Conservation (phyloP, 164 flowering plant species). For the Vitis rotundifolia region DNA sequence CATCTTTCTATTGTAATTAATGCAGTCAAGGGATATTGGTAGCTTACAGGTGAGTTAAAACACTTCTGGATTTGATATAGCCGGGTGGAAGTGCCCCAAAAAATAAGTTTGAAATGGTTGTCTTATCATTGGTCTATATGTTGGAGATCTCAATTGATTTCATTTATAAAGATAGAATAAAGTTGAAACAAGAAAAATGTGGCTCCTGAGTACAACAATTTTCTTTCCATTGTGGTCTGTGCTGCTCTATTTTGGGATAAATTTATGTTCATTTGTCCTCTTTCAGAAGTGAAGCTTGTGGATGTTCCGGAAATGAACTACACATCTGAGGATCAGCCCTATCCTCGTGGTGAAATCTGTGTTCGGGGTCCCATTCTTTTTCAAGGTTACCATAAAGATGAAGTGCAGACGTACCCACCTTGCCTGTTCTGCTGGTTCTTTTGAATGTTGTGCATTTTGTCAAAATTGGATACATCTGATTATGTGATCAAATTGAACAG, state of each 20-base stretch:
- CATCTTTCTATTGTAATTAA: conserved; percentile 1
- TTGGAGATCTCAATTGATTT: background rate
- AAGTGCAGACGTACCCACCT: conserved; percentile 75
- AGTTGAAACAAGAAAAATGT: background rate
- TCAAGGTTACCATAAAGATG: conserved; percentile 87
- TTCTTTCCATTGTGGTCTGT: background rate
- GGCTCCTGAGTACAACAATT: background rate
- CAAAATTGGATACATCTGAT: background rate
- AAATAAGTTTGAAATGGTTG: background rate
- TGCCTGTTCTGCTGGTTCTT: conserved; percentile 2
- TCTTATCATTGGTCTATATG: background rate
- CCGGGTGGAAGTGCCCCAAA: background rate
- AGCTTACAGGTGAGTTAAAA: background rate
- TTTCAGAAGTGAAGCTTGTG: conserved; percentile 86
- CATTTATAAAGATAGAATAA: background rate
- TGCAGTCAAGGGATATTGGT: background rate
- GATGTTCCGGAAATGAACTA: conserved; percentile 99
- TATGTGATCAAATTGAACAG: conserved; percentile 38
- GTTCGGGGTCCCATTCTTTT: conserved; percentile 90
- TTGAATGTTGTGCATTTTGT: background rate
- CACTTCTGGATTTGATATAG: background rate
- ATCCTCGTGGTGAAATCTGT: conserved; percentile 96
- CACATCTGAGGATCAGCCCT: conserved; percentile 81
- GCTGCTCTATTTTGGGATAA: background rate
- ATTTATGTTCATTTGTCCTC: conserved; percentile 1